A percentile compares a stretch with the other conserved stretches of the same genome.
phyloP scores from a whole-genome alignment of 2,329 filamentous ascomycete genomes.

The Apiospora kogelbergensis region DNA sequence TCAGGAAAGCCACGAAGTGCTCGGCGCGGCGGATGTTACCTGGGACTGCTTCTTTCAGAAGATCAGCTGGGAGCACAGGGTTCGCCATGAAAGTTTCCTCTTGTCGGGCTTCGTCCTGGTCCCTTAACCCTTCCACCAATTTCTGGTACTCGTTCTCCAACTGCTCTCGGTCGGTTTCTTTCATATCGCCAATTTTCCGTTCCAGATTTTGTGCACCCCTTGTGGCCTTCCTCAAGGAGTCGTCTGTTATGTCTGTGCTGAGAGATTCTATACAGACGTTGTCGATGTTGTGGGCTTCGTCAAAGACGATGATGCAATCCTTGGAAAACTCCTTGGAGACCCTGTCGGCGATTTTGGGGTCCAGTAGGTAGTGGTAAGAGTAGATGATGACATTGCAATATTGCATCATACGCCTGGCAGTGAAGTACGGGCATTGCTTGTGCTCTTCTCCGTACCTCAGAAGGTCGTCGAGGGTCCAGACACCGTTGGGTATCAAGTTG shows the following conservation, averaged over 20 bases:
- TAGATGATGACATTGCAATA: constrained; percentile 99
- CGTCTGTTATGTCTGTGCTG: constrained; percentile 95
- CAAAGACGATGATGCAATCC: constrained; percentile 97
- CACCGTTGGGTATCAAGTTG: constrained; percentile 89
- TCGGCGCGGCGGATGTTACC: constrained; percentile 95
- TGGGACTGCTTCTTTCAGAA: constrained; percentile 92
- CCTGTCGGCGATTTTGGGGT: constrained; percentile 95
- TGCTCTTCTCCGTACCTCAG: constrained; percentile 89
- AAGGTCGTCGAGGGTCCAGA: constrained; percentile 92
- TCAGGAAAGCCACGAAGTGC: constrained; percentile 92
- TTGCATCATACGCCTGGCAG: constrained; percentile 95
- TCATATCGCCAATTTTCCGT: constrained; percentile 89
- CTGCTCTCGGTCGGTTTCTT: constrained; percentile 91
- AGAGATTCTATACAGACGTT: constrained; percentile 98
- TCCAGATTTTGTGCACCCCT: constrained; percentile 90
- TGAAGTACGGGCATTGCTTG: constrained; percentile 98
- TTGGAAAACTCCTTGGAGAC: constrained; percentile 96
- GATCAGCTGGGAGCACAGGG: constrained; percentile 88
- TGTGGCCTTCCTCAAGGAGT: constrained; percentile 87
- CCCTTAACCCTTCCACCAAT: constrained; percentile 85
- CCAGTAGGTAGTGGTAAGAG: constrained; percentile 96
- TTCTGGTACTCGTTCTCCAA: constrained; percentile 95
- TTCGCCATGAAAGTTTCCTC: constrained; percentile 98
- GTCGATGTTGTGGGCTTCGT: constrained; percentile 99
- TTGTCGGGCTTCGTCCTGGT: constrained; percentile 83